Percentiles rank a stretch among this genome's conserved stretches.
These are phyloP conservation scores for Nicotiana otophora DNA, from an alignment of 257 asterid species.

Conservation along the genomic window DNA sequence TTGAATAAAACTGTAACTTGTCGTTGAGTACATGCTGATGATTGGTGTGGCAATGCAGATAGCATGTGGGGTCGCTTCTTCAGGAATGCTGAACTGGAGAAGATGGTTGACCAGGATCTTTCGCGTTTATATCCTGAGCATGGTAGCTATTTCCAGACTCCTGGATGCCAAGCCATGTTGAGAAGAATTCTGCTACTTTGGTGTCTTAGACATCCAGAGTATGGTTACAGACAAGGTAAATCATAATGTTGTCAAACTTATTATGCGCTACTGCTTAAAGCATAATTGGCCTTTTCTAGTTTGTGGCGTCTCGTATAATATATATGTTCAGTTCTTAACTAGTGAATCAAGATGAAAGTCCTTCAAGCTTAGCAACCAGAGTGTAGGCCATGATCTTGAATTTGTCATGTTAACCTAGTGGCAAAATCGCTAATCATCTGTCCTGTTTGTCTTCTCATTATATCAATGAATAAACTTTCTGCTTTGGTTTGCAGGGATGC, in stretches of 20 bases:
- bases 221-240: constrained; percentile 90
- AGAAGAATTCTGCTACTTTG: constrained; percentile 82
- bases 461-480: constrained; percentile 12
- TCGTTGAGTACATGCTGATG: not conserved
- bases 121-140: constrained; percentile 93
- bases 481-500: constrained; percentile 66
- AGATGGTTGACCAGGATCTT: constrained; percentile 95
- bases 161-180: constrained; percentile 82
- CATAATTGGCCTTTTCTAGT: not conserved
- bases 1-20: not conserved
- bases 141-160: constrained; percentile 90
- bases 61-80: constrained; percentile 99
- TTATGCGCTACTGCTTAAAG: not conserved
- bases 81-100: constrained; percentile 88
- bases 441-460: constrained; percentile 6
- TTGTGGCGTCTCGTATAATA: not conserved
- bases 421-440: not conserved
- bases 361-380: constrained; percentile 1
- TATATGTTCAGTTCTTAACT: not conserved
- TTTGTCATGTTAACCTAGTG: not conserved
- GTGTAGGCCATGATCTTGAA: not conserved
- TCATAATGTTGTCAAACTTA: not conserved
- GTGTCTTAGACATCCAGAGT: constrained; percentile 82
- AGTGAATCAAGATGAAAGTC: not conserved
- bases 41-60: constrained; percentile 34